Conservation (phyloP, 2,329 filamentous ascomycete species). For the Penicillium nordicum region DNA sequence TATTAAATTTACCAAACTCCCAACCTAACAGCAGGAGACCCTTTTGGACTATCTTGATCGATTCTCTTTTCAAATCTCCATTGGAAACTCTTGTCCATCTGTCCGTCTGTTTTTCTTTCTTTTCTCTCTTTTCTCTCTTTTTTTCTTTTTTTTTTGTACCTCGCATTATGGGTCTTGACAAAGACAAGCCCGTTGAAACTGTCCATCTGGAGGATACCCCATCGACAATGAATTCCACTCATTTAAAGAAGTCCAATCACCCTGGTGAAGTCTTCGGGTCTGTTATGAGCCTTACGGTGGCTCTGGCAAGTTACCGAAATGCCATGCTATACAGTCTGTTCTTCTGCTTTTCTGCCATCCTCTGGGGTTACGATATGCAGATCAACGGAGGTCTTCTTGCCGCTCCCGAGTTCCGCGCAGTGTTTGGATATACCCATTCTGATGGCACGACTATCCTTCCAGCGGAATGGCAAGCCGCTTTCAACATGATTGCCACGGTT, state of each 20-base stretch:
- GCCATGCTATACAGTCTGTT: conserved; percentile 8
- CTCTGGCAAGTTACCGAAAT: conserved; percentile 2
- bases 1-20: background rate
- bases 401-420: conserved; percentile 7
- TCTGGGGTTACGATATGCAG: conserved; percentile 12
- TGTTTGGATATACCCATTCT: conserved; percentile 9
- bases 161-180: background rate
- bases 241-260: background rate
- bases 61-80: background rate
- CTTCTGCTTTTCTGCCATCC: conserved; percentile 9
- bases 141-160: too few relatives aligned
- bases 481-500: conserved; percentile 9
- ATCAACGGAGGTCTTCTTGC: conserved; percentile 8
- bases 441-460: conserved; percentile 10
- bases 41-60: background rate
- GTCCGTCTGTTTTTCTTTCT: background rate
- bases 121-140: background rate
- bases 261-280: background rate
- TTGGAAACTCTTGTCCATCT: background rate
- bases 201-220: conserved; percentile 8
- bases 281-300: background rate
- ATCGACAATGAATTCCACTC: background rate
- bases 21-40: background rate
- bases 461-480: conserved; percentile 9
- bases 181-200: conserved; percentile 2